Base-by-base conservation (phyloP, 1,284 basidiomycete species). In the Papiliotrema flavescens region DNA sequence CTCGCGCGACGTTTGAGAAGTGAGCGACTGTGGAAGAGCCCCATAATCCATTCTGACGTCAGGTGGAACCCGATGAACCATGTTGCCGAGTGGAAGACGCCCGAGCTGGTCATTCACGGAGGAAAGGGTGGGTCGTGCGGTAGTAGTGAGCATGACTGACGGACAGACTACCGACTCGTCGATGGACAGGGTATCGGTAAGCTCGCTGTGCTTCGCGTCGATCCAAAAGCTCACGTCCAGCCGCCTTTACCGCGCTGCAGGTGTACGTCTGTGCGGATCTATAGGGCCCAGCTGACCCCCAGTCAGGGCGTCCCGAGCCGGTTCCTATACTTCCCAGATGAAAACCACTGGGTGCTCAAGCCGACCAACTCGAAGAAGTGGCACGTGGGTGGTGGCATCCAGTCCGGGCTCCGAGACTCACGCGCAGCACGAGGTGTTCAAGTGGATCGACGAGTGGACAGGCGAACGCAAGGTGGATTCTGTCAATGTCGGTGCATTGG, bases 291-390 rank as follows among this genome's bases (percentile, higher is more conserved):
- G 44, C 49, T 42, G 35, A 51, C 22, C 4, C 8, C 20, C 40
- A 51, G 49, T 43, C 82, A 80, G 49, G 84, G 83, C 14, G 78
- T 96, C 28, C 88, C 88, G 5, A 88, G 84, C 59, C 83, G 93
- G 48, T 80, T 96, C 47, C 82, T 96, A 11, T 85, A 93, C 63
- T 96, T 96, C 82, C 89, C 89, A 0, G 86, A 90, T 65, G 93
- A 96, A 79, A 95, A 95, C 67, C 92, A 95, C 73, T 94, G 89
- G 89, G 88, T 39, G 6, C 66, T 79, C 44, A 74, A 76, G 45
- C 64, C 78, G 0, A 55, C 59, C 24, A 80, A 80, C 65, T 75
- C 73, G 43, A 42, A 88, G 66, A 88, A 87, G 74, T 76, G 75
- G 75, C 73, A 75, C 61, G 67, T 69, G 53, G 63, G 67, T 65